phyloP scores from a whole-genome alignment of 257 asterid species.

The Gynochthodes officinalis region DNA sequence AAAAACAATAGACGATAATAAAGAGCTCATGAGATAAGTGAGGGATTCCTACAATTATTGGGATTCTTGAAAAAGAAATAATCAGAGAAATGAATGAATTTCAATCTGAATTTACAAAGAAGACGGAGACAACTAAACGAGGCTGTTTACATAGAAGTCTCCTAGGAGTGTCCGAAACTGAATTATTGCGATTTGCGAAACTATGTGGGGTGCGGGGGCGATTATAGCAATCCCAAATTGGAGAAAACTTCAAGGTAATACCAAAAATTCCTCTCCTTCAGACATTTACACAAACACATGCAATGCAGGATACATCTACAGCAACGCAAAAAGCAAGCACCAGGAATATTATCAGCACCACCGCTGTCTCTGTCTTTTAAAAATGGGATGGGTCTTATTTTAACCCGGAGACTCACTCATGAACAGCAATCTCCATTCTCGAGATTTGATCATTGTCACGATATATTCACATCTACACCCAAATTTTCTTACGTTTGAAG shows the following conservation, averaged over 20 bases:
- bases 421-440: constrained; percentile 3
- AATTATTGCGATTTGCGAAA: not conserved
- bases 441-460: constrained; percentile 4
- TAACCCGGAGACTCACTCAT: not conserved
- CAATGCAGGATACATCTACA: constrained; percentile 1
- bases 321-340: not conserved
- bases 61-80: not conserved
- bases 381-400: not conserved
- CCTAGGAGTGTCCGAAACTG: constrained; percentile 13
- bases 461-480: constrained; percentile 1
- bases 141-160: not conserved
- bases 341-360: not conserved
- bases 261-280: not conserved
- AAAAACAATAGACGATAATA: not conserved
- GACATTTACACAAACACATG: constrained; percentile 10
- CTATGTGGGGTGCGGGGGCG: not conserved
- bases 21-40: constrained; percentile 1
- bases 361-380: too few relatives aligned
- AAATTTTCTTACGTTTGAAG: not conserved
- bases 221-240: constrained; percentile 10
- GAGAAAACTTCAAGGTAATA: constrained; percentile 12
- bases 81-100: not conserved
- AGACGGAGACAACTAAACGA: constrained; percentile 1
- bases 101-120: constrained; percentile 11
- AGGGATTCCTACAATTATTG: not conserved